A percentile compares a stretch with the other conserved stretches of the same genome.
Evolutionary conservation across 495 filamentous ascomycete species (phyloP).

Genomic region (Penicillium lagena): DNA sequence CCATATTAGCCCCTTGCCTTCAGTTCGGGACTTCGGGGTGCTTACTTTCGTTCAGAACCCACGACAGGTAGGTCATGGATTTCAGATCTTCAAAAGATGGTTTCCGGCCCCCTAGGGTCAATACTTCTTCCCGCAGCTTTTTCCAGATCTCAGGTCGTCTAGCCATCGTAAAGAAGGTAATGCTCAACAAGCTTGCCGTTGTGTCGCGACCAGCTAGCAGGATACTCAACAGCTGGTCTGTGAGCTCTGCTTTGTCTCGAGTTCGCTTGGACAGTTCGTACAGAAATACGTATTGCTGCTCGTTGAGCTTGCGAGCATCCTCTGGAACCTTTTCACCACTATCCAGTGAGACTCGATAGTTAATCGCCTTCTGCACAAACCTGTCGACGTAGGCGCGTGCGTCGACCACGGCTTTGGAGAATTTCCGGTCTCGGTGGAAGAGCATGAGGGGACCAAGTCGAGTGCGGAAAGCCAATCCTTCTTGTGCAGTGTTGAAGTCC

Average conservation of each 20-base stretch:
- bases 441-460: slow-evolving; percentile 29
- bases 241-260: slow-evolving; percentile 40
- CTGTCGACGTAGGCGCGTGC: slow-evolving; percentile 48
- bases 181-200: slow-evolving; percentile 54
- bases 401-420: slow-evolving; percentile 45
- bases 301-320: slow-evolving; percentile 8
- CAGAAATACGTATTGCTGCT: slow-evolving; percentile 29
- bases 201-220: slow-evolving; percentile 50
- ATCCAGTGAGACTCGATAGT: neutral
- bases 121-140: slow-evolving; percentile 45
- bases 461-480: slow-evolving; percentile 37
- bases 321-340: slow-evolving; percentile 9
- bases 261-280: slow-evolving; percentile 28
- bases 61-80: slow-evolving; percentile 42
- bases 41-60: slow-evolving; percentile 38
- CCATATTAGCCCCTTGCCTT: too few relatives aligned
- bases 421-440: slow-evolving; percentile 42
- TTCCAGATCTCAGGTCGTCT: slow-evolving; percentile 33
- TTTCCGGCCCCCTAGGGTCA: slow-evolving; percentile 30
- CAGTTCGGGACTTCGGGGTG: too few relatives aligned
- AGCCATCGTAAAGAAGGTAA: slow-evolving; percentile 58
- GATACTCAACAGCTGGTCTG: slow-evolving; percentile 53
- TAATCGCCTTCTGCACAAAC: slow-evolving; percentile 31
- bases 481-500: slow-evolving; percentile 14
- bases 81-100: slow-evolving; percentile 34